phyloP scores from a whole-genome alignment of 805 yeast genomes.

The Blastobotrys terrestris region DNA sequence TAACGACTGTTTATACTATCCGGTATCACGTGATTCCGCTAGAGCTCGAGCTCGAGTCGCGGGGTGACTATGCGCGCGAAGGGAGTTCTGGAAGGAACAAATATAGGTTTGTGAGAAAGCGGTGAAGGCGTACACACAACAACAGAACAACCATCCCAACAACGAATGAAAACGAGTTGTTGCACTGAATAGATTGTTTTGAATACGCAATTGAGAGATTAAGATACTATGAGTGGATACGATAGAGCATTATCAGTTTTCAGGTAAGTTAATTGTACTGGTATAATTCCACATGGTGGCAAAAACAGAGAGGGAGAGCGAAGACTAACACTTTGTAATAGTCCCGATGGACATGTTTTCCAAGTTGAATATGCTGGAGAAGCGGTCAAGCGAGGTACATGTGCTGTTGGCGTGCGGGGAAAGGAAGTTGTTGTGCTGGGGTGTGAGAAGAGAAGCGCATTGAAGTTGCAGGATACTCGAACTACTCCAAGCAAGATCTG shows the following conservation, averaged over 20 bases:
- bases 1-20: too few relatives aligned
- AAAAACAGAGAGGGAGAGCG: too few relatives aligned
- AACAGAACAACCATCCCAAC: background rate
- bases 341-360: slow-evolving; percentile 98
- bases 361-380: slow-evolving; percentile 98
- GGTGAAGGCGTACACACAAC: background rate
- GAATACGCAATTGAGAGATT: background rate
- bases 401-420: slow-evolving; percentile 97
- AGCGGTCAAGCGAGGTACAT: slow-evolving; percentile 97
- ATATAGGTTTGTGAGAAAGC: too few relatives aligned
- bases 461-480: slow-evolving; percentile 93
- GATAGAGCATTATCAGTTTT: slow-evolving; percentile 97
- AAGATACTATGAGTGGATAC: slow-evolving; percentile 86
- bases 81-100: too few relatives aligned
- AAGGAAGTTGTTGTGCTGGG: slow-evolving; percentile 84
- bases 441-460: slow-evolving; percentile 92
- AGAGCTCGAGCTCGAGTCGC: too few relatives aligned
- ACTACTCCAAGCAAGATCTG: slow-evolving; percentile 94
- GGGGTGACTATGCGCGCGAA: too few relatives aligned
- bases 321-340: slow-evolving; percentile 23
- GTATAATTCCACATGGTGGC: slow-evolving; percentile 8
- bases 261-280: slow-evolving; percentile 53
- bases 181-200: background rate
- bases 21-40: too few relatives aligned
- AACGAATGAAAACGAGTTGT: background rate